A percentile compares a stretch with the other conserved stretches of the same genome.
These are phyloP conservation scores for Pseudofabraea citricarpa DNA, from an alignment of 2,329 filamentous ascomycete species.

Conservation along the genomic window DNA sequence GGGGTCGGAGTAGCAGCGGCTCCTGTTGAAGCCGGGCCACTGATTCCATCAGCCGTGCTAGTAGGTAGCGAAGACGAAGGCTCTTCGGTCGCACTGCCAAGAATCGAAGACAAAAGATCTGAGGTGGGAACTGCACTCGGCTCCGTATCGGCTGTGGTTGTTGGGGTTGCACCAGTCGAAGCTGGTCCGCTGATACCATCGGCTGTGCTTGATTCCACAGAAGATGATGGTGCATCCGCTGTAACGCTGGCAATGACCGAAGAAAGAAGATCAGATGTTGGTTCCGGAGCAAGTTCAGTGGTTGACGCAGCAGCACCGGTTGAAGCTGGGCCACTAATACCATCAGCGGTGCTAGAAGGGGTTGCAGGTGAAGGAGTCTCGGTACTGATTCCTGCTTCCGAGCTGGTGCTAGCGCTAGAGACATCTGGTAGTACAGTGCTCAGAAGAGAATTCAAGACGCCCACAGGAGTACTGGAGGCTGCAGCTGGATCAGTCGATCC, in stretches of 20 bases:
- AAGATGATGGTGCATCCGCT: not conserved
- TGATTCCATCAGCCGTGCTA: slow-evolving; percentile 4
- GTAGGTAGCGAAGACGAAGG: not conserved
- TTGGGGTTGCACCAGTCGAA: slow-evolving; percentile 1
- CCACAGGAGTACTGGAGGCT: too few relatives aligned
- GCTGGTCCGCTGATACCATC: slow-evolving; percentile 1
- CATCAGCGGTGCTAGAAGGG: not conserved
- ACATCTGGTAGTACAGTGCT: not conserved
- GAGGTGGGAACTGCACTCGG: not conserved
- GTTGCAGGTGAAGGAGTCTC: not conserved
- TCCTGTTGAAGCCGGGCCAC: not conserved
- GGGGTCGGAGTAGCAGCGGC: slow-evolving; percentile 1
- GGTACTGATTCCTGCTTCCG: too few relatives aligned
- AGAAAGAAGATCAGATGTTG: not conserved
- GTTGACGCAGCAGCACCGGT: not conserved
- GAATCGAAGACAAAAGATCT: not conserved
- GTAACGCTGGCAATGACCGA: not conserved
- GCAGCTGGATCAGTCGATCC: slow-evolving; percentile 4
- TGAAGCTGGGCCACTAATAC: slow-evolving; percentile 3
- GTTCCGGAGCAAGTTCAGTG: slow-evolving; percentile 1
- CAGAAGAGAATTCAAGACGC: not conserved
- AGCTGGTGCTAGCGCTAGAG: too few relatives aligned
- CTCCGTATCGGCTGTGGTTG: slow-evolving; percentile 1
- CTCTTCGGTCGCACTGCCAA: not conserved
- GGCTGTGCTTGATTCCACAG: slow-evolving; percentile 1